These are phyloP conservation scores for Trichoderma cornu-damae DNA, from an alignment of 2,329 filamentous ascomycete species.

Conservation along the genomic window DNA sequence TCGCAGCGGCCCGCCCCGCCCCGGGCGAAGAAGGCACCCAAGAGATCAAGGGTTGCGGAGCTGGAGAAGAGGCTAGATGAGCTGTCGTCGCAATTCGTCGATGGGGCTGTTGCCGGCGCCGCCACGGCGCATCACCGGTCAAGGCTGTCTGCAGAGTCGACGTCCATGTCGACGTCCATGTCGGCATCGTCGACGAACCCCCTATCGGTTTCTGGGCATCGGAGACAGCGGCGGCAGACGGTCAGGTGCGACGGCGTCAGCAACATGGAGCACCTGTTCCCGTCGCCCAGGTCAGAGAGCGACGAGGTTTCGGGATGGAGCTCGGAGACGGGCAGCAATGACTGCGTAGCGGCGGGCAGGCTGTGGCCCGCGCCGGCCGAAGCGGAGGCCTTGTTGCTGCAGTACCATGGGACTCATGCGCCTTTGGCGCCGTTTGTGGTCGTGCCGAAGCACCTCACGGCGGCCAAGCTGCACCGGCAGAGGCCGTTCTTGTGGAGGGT, in stretches of 20 bases:
- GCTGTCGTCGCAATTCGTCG: slow-evolving; percentile 42
- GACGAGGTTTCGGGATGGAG: slow-evolving; percentile 19
- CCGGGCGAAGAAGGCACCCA: slow-evolving; percentile 42
- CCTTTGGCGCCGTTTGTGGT: slow-evolving; percentile 44
- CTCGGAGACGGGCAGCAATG: slow-evolving; percentile 7
- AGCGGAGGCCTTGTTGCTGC: slow-evolving; percentile 36
- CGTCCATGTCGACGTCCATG: background rate
- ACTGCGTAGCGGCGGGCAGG: slow-evolving; percentile 22
- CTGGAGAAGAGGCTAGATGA: slow-evolving; percentile 47
- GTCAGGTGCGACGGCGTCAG: slow-evolving; percentile 19
- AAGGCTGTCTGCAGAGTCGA: background rate
- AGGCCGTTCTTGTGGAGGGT: slow-evolving; percentile 47
- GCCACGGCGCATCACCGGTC: background rate
- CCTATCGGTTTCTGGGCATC: slow-evolving; percentile 6
- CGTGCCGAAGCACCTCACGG: slow-evolving; percentile 34
- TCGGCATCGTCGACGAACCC: background rate
- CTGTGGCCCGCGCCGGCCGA: slow-evolving; percentile 41
- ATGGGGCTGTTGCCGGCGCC: slow-evolving; percentile 18
- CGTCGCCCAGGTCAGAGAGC: slow-evolving; percentile 25
- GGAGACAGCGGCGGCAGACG: slow-evolving; percentile 1
- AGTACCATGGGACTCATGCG: slow-evolving; percentile 33
- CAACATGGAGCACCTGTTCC: slow-evolving; percentile 36
- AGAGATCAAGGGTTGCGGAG: slow-evolving; percentile 46
- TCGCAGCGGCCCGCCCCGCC: slow-evolving; percentile 45
- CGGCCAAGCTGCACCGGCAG: slow-evolving; percentile 34